Percentiles rank a stretch among this genome's conserved stretches.
phyloP scores from a whole-genome alignment of 2,329 filamentous ascomycete genomes.

The Tolypocladium guangdongense region DNA sequence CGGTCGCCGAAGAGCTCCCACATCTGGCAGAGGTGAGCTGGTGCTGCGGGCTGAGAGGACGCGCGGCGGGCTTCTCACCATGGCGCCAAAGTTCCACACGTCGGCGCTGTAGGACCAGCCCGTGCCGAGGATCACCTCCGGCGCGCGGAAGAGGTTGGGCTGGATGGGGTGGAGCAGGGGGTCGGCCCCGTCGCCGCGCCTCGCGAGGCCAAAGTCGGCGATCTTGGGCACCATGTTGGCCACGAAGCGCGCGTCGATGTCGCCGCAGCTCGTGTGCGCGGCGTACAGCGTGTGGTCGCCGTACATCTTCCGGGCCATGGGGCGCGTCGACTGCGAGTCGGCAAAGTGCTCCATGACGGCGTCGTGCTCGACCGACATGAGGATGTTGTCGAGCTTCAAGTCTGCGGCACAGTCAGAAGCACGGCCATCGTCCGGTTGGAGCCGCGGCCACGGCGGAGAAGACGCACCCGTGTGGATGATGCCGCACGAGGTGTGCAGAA shows the following conservation, averaged over 20 bases:
- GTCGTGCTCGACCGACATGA: slow-evolving; percentile 9
- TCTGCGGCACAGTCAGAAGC: slow-evolving; percentile 2
- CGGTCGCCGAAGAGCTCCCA: neutral
- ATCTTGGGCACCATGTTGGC: slow-evolving; percentile 7
- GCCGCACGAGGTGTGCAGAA: slow-evolving; percentile 28
- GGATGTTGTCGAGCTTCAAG: slow-evolving; percentile 13
- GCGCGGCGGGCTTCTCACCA: neutral
- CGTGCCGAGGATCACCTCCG: slow-evolving; percentile 7
- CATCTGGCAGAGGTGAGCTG: neutral
- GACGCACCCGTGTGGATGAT: slow-evolving; percentile 25
- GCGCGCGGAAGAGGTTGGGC: slow-evolving; percentile 7
- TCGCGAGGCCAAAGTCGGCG: slow-evolving; percentile 10
- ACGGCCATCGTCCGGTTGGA: neutral
- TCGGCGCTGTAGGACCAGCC: slow-evolving; percentile 8
- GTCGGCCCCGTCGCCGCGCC: slow-evolving; percentile 1
- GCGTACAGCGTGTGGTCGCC: slow-evolving; percentile 5
- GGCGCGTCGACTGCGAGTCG: slow-evolving; percentile 1
- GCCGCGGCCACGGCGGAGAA: too few relatives aligned
- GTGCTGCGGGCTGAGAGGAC: too few relatives aligned
- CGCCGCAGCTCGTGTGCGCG: slow-evolving; percentile 7
- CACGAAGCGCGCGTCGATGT: slow-evolving; percentile 2
- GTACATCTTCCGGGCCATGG: slow-evolving; percentile 6
- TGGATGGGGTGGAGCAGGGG: slow-evolving; percentile 9
- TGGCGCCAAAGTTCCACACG: slow-evolving; percentile 6
- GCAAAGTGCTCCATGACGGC: slow-evolving; percentile 10